Evolutionary conservation across 2,329 filamentous ascomycete genomes (phyloP).

Genomic region (Lasiodiplodia hormozganensis): DNA sequence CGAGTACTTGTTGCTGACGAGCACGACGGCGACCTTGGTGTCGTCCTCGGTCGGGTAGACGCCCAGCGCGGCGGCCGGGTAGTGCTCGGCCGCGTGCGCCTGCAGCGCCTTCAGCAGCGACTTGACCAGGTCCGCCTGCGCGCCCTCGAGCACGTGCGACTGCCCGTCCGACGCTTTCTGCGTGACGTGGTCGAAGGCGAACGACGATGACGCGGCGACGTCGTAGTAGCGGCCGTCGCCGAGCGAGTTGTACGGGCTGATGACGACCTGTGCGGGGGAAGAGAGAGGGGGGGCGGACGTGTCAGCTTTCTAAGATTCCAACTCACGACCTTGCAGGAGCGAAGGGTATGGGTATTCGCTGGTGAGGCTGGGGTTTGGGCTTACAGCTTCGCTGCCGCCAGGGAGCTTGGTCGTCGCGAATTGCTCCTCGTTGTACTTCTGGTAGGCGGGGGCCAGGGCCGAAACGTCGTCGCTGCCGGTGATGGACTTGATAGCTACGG

Average conservation of each 20-base stretch:
- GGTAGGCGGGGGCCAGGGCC: conserved; percentile 81
- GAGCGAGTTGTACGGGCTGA: conserved; percentile 86
- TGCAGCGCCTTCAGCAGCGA: conserved; percentile 80
- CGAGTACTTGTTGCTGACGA: conserved; percentile 96
- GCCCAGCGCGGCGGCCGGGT: conserved; percentile 78
- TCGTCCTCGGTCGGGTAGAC: conserved; percentile 81
- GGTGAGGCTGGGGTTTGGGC: conserved; percentile 31
- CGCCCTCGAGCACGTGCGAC: conserved; percentile 77
- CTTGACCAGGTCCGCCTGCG: conserved; percentile 80
- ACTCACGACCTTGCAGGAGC: no score
- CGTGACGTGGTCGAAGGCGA: conserved; percentile 83
- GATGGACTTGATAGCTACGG: conserved; percentile 84
- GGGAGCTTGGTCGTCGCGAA: conserved; percentile 88
- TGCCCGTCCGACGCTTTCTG: conserved; percentile 84
- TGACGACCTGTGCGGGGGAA: conserved; percentile 63
- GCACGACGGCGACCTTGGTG: conserved; percentile 76
- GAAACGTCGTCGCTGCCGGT: conserved; percentile 72
- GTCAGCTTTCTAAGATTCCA: neutral
- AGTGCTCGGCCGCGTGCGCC: conserved; percentile 85
- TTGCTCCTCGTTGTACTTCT: conserved; percentile 97
- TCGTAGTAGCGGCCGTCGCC: conserved; percentile 88
- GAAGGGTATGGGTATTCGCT: neutral
- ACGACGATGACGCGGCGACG: conserved; percentile 84
- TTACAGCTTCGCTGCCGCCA: conserved; percentile 78
- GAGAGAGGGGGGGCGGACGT: neutral